These are phyloP conservation scores for Acaromyces ingoldii DNA, from an alignment of 1,284 basidiomycete species.

Conservation along the genomic window DNA sequence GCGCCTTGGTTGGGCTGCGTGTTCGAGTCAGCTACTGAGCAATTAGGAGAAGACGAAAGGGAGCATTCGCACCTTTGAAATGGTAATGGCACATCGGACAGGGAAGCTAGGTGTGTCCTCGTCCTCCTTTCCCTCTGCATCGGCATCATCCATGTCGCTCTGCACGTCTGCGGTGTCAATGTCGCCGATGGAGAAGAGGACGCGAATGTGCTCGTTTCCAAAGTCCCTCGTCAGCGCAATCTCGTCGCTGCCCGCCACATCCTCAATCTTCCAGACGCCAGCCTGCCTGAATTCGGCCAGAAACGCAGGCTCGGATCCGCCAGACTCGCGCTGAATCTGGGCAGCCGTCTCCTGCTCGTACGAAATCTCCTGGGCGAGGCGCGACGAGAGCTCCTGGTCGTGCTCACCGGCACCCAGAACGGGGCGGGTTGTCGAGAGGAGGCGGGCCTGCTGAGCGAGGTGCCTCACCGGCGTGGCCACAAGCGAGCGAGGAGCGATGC, in stretches of 20 bases:
- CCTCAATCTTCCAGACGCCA: constrained; percentile 74
- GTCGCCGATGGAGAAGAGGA: constrained; percentile 46
- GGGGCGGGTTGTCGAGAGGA: no score
- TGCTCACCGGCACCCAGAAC: constrained; percentile 54
- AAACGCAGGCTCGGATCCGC: constrained; percentile 62
- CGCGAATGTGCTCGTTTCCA: constrained; percentile 68
- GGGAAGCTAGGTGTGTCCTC: constrained; percentile 55
- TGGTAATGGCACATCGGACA: constrained; percentile 70
- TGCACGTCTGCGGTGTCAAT: constrained; percentile 43
- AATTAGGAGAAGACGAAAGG: no score
- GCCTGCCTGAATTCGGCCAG: constrained; percentile 68
- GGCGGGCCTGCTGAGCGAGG: no score
- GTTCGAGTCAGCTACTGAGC: no score
- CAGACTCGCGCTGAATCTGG: neutral
- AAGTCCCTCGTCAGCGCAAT: constrained; percentile 74
- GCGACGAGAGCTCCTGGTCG: constrained; percentile 68
- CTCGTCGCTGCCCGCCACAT: constrained; percentile 72
- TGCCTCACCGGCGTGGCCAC: no score
- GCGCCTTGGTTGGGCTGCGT: constrained; percentile 23
- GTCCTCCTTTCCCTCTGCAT: constrained; percentile 30
- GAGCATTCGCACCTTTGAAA: constrained; percentile 70
- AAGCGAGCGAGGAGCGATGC: no score
- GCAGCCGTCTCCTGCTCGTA: constrained; percentile 66
- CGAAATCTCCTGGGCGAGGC: constrained; percentile 74
- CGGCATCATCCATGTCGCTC: constrained; percentile 55